phyloP scores from a whole-genome alignment of 805 yeast species.

The Pichia occidentalis region DNA sequence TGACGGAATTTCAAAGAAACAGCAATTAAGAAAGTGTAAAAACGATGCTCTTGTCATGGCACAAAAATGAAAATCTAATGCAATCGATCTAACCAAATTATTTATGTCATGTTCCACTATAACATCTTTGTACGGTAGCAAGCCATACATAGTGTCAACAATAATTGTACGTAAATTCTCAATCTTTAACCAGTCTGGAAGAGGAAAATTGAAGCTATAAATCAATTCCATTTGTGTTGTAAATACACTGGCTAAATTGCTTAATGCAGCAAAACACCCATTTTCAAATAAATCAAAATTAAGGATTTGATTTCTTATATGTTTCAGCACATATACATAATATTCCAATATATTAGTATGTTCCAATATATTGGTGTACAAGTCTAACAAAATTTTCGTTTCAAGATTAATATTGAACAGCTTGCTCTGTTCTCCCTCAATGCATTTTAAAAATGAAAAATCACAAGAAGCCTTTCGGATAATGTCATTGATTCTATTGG shows the following conservation, averaged over 20 bases:
- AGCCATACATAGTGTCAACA: conserved; percentile 54
- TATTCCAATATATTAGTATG: conserved; percentile 62
- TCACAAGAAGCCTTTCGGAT: no score
- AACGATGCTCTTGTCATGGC: conserved; percentile 74
- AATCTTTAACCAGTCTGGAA: conserved; percentile 38
- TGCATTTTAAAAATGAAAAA: conserved; percentile 11
- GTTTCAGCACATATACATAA: conserved; percentile 59
- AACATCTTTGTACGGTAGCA: conserved; percentile 51
- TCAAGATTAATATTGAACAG: conserved; percentile 42
- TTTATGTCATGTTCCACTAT: conserved; percentile 57
- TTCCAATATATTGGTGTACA: conserved; percentile 43
- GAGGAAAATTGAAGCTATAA: conserved; percentile 36
- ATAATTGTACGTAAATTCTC: conserved; percentile 62
- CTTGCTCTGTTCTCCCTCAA: conserved; percentile 26
- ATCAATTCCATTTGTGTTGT: conserved; percentile 55
- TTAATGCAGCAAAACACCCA: conserved; percentile 35
- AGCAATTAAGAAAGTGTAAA: conserved; percentile 65
- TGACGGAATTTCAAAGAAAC: conserved; percentile 75
- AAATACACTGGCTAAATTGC: conserved; percentile 35
- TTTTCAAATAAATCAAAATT: conserved; percentile 45
- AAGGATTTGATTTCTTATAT: conserved; percentile 64
- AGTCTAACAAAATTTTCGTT: conserved; percentile 41
- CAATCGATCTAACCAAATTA: conserved; percentile 51
- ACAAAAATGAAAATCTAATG: conserved; percentile 64
- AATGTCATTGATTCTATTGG: no score